Percentiles rank a stretch among this genome's conserved stretches.
Evolutionary conservation across 768 basidiomycete genomes (phyloP).

Genomic region (Exidia glandulosa): DNA sequence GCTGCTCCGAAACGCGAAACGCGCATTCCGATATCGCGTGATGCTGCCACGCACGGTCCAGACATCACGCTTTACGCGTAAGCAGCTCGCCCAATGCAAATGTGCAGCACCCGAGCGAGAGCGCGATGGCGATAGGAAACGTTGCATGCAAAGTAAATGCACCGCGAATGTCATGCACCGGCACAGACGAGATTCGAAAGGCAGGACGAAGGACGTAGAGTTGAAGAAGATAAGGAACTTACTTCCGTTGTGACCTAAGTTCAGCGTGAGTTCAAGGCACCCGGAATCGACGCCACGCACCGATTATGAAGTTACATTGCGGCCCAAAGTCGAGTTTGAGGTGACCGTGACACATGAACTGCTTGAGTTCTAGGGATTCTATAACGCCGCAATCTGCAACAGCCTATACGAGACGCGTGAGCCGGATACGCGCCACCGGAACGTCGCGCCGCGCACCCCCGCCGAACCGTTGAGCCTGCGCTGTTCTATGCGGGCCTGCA

Average conservation of each 20-base stretch:
- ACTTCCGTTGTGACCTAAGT: conserved; percentile 85
- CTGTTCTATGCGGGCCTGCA: not conserved
- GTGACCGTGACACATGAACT: conserved; percentile 94
- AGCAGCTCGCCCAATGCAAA: too few relatives aligned
- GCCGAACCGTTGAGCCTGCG: not conserved
- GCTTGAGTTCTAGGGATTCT: conserved; percentile 71
- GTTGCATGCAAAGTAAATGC: too few relatives aligned
- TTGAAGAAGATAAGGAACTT: conserved; percentile 21
- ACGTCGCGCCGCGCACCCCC: not conserved
- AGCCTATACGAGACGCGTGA: conserved; percentile 31
- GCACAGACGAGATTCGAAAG: too few relatives aligned
- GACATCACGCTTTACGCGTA: too few relatives aligned
- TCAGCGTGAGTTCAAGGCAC: not conserved
- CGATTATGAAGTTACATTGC: conserved; percentile 96
- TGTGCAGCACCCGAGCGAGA: too few relatives aligned
- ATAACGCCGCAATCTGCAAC: conserved; percentile 84
- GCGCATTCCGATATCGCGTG: too few relatives aligned
- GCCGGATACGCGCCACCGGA: not conserved
- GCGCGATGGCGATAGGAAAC: too few relatives aligned
- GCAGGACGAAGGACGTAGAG: too few relatives aligned
- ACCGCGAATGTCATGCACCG: too few relatives aligned
- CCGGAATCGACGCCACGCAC: conserved; percentile 27
- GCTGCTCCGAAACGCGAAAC: too few relatives aligned
- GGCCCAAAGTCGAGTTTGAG: conserved; percentile 78
- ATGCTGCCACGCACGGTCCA: too few relatives aligned